Evolutionary conservation across 257 asterid species (phyloP).

Genomic region (Dorcoceras hygrometricum): DNA sequence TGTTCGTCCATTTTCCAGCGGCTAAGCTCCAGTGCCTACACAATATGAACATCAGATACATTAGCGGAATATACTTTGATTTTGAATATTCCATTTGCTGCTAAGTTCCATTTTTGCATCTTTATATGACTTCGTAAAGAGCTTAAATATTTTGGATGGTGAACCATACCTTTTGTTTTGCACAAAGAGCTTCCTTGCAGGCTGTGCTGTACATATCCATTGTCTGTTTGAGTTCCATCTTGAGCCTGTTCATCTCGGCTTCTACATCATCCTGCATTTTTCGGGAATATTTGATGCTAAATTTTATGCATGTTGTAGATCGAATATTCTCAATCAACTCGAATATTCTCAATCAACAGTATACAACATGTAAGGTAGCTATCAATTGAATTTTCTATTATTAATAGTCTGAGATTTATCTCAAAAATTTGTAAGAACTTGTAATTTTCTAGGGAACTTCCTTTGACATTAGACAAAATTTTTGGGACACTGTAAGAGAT

Average conservation of each 20-base stretch:
- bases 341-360: background rate
- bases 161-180: background rate
- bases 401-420: background rate
- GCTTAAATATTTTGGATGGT: background rate
- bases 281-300: no score
- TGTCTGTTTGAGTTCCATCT: conserved; percentile 1
- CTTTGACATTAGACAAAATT: background rate
- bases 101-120: background rate
- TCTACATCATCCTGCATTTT: background rate
- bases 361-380: background rate
- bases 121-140: background rate
- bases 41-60: background rate
- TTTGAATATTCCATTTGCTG: background rate
- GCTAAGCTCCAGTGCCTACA: conserved; percentile 16
- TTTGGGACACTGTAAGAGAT: background rate
- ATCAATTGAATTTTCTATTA: background rate
- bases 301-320: background rate
- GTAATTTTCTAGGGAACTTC: background rate
- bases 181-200: background rate
- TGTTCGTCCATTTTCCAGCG: conserved; percentile 26
- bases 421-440: background rate
- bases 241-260: background rate
- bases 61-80: background rate
- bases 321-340: background rate
- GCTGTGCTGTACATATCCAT: conserved; percentile 3